phyloP scores from a whole-genome alignment of 495 filamentous ascomycete species.

The Thermothielavioides terrestris region DNA sequence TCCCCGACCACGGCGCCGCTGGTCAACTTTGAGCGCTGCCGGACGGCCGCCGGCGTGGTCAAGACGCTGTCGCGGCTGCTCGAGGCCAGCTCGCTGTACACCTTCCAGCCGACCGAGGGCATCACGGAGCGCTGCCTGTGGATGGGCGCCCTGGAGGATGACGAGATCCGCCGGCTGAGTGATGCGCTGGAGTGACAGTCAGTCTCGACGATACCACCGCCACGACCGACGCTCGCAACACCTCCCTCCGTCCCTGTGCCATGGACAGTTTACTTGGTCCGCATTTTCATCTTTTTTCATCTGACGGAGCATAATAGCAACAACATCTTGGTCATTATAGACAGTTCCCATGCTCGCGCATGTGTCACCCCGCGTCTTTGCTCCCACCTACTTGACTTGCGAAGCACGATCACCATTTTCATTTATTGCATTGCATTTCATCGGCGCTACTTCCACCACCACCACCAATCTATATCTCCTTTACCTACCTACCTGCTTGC shows the following conservation, averaged over 20 bases:
- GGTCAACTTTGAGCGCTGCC: constrained; percentile 92
- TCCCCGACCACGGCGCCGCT: constrained; percentile 61
- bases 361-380: too few relatives aligned
- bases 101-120: constrained; percentile 75
- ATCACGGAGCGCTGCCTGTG: constrained; percentile 88
- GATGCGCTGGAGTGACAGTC: constrained; percentile 31
- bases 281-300: too few relatives aligned
- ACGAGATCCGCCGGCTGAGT: constrained; percentile 55
- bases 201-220: neutral
- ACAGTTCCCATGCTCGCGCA: too few relatives aligned
- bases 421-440: neutral
- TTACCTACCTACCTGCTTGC: too few relatives aligned
- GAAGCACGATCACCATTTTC: neutral
- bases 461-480: neutral
- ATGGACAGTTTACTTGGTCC: neutral
- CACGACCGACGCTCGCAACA: neutral
- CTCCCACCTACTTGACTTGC: too few relatives aligned
- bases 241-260: neutral
- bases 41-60: constrained; percentile 81
- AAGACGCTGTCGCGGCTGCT: constrained; percentile 85
- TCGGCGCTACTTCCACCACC: neutral
- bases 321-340: too few relatives aligned
- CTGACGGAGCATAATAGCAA: too few relatives aligned
- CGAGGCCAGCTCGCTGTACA: constrained; percentile 85
- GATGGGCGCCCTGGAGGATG: constrained; percentile 83